Percentiles rank a stretch among this genome's conserved stretches.
phyloP scores from a whole-genome alignment of 352 stramenopile species.

The Pythium sukuiense region DNA sequence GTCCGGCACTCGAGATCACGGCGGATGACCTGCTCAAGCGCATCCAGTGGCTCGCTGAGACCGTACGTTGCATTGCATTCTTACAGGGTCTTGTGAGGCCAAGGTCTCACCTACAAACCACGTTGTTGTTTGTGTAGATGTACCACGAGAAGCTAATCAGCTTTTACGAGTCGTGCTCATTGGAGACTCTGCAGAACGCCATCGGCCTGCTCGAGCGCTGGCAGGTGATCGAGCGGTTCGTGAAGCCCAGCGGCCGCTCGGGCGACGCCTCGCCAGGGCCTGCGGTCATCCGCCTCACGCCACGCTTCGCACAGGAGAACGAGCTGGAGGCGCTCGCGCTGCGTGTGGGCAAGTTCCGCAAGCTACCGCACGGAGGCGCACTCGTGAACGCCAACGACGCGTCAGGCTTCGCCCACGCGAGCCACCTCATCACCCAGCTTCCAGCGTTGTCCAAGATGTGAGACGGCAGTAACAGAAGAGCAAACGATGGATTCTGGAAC shows the following conservation, averaged over 20 bases:
- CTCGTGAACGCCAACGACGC: conserved; percentile 27
- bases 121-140: conserved; percentile 39
- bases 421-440: conserved; percentile 61
- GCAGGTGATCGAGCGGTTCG: conserved; percentile 54
- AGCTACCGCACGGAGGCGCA: conserved; percentile 49
- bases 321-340: conserved; percentile 63
- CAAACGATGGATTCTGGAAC: neutral
- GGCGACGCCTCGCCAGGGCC: conserved; percentile 1
- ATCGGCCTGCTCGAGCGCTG: conserved; percentile 64
- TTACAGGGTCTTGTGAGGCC: neutral
- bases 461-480: conserved; percentile 21
- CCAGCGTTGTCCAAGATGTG: conserved; percentile 74
- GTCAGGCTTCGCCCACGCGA: conserved; percentile 34
- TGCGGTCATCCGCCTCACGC: conserved; percentile 34
- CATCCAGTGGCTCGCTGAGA: conserved; percentile 84
- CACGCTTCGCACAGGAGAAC: conserved; percentile 49
- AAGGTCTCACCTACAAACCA: neutral
- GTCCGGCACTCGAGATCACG: conserved; percentile 46
- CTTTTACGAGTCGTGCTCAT: conserved; percentile 86
- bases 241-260: conserved; percentile 15
- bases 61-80: conserved; percentile 25
- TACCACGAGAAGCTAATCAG: conserved; percentile 86
- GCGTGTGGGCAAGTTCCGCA: conserved; percentile 73
- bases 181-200: conserved; percentile 82
- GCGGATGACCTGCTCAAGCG: conserved; percentile 71